These are phyloP conservation scores for Senna siamea DNA, from an alignment of 306 rosid species.

Conservation along the genomic window DNA sequence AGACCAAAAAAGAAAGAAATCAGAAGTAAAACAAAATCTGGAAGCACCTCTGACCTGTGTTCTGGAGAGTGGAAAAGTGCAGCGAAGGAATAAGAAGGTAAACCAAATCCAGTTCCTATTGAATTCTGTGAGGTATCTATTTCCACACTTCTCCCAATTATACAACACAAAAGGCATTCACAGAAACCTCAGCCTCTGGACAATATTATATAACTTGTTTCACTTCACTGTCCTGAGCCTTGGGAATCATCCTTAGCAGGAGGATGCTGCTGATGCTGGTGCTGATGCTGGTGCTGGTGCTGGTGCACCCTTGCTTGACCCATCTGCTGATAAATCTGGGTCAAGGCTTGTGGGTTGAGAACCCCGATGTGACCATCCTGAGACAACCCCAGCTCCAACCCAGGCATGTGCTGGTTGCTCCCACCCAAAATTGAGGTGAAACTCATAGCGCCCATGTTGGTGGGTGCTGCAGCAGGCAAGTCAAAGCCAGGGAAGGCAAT, in stretches of 20 bases:
- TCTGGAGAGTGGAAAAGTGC: constrained; percentile 65
- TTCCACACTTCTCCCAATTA: constrained; percentile 55
- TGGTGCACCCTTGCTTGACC: constrained; percentile 77
- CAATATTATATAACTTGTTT: constrained; percentile 31
- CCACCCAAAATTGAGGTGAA: constrained; percentile 93
- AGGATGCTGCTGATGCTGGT: constrained; percentile 52
- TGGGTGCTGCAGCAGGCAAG: constrained; percentile 48
- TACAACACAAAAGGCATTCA: constrained; percentile 58
- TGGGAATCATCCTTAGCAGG: constrained; percentile 92
- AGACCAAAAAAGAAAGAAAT: constrained; percentile 12
- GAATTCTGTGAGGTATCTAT: constrained; percentile 54
- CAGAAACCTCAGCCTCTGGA: constrained; percentile 53
- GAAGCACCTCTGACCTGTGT: no score
- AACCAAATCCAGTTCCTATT: constrained; percentile 76
- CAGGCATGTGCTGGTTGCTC: constrained; percentile 66
- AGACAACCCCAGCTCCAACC: constrained; percentile 88
- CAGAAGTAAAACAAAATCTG: constrained; percentile 11
- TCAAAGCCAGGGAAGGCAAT: constrained; percentile 87
- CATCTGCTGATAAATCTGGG: constrained; percentile 97
- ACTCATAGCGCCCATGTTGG: constrained; percentile 82
- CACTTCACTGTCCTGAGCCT: constrained; percentile 71
- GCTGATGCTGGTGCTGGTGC: constrained; percentile 45
- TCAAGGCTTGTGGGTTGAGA: constrained; percentile 76
- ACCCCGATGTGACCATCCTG: constrained; percentile 97
- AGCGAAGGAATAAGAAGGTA: constrained; percentile 62